Conservation (phyloP, 2,329 filamentous ascomycete genomes). For the Rugonectria rugulosa region DNA sequence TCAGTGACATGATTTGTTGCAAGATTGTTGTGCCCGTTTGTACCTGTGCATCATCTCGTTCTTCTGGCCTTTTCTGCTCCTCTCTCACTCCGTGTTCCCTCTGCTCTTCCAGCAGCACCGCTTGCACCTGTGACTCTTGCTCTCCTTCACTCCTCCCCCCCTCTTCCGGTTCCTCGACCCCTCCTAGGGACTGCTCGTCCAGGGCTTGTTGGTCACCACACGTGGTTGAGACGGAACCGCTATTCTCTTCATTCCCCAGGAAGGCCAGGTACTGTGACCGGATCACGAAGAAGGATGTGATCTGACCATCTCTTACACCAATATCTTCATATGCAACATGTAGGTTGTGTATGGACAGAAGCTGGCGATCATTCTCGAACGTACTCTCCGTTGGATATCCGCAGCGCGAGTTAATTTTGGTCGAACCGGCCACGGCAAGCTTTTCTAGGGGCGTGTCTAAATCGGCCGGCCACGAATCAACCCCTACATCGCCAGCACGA, state of each 20-base stretch:
- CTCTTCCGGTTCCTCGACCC: neutral
- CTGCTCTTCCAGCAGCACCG: neutral
- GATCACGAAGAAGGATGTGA: neutral
- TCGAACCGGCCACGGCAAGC: neutral
- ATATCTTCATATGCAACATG: neutral
- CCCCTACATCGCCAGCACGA: neutral
- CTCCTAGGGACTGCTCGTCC: neutral
- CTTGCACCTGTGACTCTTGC: neutral
- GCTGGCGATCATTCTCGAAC: neutral
- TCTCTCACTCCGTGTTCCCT: neutral
- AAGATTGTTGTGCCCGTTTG: neutral
- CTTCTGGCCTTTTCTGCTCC: neutral
- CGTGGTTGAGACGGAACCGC: neutral
- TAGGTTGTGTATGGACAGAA: neutral
- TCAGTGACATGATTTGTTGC: neutral
- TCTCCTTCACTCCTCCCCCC: neutral
- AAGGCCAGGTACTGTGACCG: neutral
- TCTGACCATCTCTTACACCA: neutral
- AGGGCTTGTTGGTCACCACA: neutral
- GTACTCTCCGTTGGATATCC: neutral
- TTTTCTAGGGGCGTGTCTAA: neutral
- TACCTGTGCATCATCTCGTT: neutral
- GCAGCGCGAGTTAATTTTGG: neutral
- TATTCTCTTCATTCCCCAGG: neutral
- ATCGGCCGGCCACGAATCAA: neutral